phyloP scores from a whole-genome alignment of 1,284 basidiomycete genomes.

The Entoloma clypeatum region DNA sequence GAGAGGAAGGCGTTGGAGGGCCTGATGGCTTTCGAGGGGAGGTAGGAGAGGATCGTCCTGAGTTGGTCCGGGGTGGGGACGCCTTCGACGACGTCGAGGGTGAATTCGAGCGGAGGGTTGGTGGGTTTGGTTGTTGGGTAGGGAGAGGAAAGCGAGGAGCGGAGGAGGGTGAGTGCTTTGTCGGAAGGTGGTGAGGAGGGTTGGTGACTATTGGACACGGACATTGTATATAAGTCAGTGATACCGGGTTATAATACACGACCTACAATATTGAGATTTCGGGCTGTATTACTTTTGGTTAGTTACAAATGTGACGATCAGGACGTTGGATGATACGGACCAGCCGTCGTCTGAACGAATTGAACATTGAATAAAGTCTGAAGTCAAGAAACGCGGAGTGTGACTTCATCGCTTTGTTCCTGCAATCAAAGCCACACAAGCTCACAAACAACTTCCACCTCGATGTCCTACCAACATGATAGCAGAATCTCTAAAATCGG shows the following conservation, averaged over 20 bases:
- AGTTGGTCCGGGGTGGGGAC: constrained; percentile 68
- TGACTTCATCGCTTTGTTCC: constrained; percentile 9
- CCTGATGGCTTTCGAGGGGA: constrained; percentile 38
- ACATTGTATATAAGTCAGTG: not conserved
- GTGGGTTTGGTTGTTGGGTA: constrained; percentile 51
- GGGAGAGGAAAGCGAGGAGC: constrained; percentile 50
- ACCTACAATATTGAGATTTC: constrained; percentile 67
- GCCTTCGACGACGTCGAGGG: constrained; percentile 67
- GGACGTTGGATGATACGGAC: constrained; percentile 18
- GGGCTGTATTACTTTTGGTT: constrained; percentile 37
- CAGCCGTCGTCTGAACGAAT: constrained; percentile 30
- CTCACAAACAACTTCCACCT: not conserved
- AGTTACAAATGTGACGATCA: constrained; percentile 2
- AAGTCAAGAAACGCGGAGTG: too few species aligned
- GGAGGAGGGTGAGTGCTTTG: constrained; percentile 55
- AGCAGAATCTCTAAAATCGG: constrained; percentile 9
- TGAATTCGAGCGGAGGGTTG: constrained; percentile 56
- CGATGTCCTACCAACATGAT: constrained; percentile 9
- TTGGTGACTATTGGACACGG: constrained; percentile 52
- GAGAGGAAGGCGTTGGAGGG: constrained; percentile 45
- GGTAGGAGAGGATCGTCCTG: constrained; percentile 59
- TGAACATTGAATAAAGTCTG: constrained; percentile 26
- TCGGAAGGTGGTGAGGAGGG: constrained; percentile 59
- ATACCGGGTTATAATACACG: not conserved
- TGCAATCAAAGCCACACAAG: constrained; percentile 2